Conservation (phyloP, 371 early-diverging fungal genomes). For the Coemansia linderi region DNA sequence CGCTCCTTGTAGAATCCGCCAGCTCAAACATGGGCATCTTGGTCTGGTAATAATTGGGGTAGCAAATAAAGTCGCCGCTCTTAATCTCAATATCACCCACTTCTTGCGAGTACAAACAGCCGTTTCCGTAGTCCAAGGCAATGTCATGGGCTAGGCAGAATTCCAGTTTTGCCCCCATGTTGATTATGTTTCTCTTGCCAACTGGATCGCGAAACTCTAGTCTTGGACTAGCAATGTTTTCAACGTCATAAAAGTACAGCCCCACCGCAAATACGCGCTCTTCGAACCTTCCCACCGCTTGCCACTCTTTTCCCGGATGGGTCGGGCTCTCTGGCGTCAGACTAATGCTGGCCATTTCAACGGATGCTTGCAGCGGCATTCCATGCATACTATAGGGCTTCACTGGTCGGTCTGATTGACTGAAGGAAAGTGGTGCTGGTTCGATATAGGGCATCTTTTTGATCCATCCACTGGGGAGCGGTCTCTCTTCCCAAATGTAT, state of each 20-base stretch:
- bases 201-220: slow-evolving; percentile 24
- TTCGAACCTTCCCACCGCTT: slow-evolving; percentile 60
- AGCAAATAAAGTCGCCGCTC: slow-evolving; percentile 57
- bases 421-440: neutral
- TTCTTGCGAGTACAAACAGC: slow-evolving; percentile 15
- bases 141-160: neutral
- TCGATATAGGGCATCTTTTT: neutral
- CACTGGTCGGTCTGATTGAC: neutral
- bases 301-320: slow-evolving; percentile 61
- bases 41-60: slow-evolving; percentile 67
- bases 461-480: too few species aligned
- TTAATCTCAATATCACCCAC: slow-evolving; percentile 37
- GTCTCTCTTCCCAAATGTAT: too few species aligned
- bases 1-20: slow-evolving; percentile 53
- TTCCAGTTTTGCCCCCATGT: neutral
- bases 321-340: slow-evolving; percentile 61
- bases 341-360: slow-evolving; percentile 61
- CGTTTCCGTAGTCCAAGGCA: neutral
- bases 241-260: slow-evolving; percentile 59
- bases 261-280: slow-evolving; percentile 63
- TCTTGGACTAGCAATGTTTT: slow-evolving; percentile 57
- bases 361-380: slow-evolving; percentile 60
- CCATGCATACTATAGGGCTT: slow-evolving; percentile 41
- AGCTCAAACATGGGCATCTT: slow-evolving; percentile 43
- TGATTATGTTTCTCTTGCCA: too few species aligned